Percentiles rank a stretch among this genome's conserved stretches.
Conservation (phyloP, 169 alveolate species). For the Cryptosporidium viatorum region DNA sequence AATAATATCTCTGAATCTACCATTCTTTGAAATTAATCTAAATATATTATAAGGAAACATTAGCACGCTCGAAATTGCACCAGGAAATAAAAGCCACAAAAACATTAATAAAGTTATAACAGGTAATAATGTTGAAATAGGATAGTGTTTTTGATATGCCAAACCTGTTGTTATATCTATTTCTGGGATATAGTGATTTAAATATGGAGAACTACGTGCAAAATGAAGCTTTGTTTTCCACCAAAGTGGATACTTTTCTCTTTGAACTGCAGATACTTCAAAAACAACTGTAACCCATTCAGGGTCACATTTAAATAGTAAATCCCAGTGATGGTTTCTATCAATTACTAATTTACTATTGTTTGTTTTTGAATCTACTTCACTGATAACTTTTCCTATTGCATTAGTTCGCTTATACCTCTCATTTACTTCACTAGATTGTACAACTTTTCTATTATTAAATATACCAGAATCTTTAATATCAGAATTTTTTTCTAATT, state of each 20-base stretch:
- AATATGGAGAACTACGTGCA: constrained; percentile 51
- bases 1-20: constrained; percentile 71
- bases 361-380: not conserved
- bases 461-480: not conserved
- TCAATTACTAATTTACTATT: constrained; percentile 10
- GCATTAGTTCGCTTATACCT: constrained; percentile 26
- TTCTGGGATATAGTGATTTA: constrained; percentile 62
- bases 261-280: constrained; percentile 71
- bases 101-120: constrained; percentile 17
- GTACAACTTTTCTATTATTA: constrained; percentile 34
- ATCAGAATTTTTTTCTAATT: not conserved
- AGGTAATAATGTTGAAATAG: constrained; percentile 57
- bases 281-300: constrained; percentile 70
- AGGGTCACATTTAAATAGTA: constrained; percentile 68
- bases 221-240: constrained; percentile 51
- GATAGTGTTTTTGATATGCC: constrained; percentile 58
- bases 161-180: constrained; percentile 66
- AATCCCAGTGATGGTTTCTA: constrained; percentile 71
- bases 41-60: constrained; percentile 57
- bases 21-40: constrained; percentile 45
- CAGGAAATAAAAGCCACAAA: constrained; percentile 55
- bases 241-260: constrained; percentile 75
- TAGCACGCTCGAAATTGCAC: constrained; percentile 52
- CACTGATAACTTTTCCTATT: constrained; percentile 28
- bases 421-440: constrained; percentile 59